phyloP scores from a whole-genome alignment of 352 stramenopile species.

The Globisporangium apiculatum region DNA sequence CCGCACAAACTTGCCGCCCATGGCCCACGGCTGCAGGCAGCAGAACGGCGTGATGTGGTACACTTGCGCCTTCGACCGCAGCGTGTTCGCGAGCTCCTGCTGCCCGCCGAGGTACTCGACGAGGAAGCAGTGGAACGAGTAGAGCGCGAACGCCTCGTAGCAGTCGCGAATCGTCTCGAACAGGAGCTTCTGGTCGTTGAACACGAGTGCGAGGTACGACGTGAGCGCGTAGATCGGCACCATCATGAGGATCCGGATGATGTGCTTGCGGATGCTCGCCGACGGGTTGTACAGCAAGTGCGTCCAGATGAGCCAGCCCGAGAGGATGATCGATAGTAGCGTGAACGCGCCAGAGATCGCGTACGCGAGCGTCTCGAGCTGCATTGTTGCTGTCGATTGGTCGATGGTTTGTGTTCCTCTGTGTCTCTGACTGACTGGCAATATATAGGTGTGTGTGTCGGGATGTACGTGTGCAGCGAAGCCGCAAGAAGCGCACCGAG shows the following conservation, averaged over 20 bases:
- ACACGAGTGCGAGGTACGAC: slow-evolving; percentile 86
- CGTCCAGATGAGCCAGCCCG: slow-evolving; percentile 85
- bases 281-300: slow-evolving; percentile 83
- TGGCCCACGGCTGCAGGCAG: slow-evolving; percentile 84
- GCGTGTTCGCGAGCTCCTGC: slow-evolving; percentile 70
- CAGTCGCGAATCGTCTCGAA: slow-evolving; percentile 89
- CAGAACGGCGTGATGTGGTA: slow-evolving; percentile 81
- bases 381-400: slow-evolving; percentile 28
- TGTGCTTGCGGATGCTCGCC: slow-evolving; percentile 81
- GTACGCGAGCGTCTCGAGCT: slow-evolving; percentile 84
- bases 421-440: not conserved
- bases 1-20: slow-evolving; percentile 91
- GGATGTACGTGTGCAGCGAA: too few relatives aligned
- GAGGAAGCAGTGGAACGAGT: slow-evolving; percentile 92
- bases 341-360: slow-evolving; percentile 85
- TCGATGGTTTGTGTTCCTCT: not conserved
- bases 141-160: slow-evolving; percentile 93
- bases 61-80: slow-evolving; percentile 83
- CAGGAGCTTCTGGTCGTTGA: slow-evolving; percentile 86
- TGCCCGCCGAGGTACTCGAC: slow-evolving; percentile 85
- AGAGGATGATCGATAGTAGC: slow-evolving; percentile 75
- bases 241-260: slow-evolving; percentile 93
- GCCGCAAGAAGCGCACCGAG: too few relatives aligned
- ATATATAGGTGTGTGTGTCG: not conserved
- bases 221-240: slow-evolving; percentile 91